These are phyloP conservation scores for Luzula sylvatica DNA, from an alignment of 176 grass and related monocot genomes.

Conservation along the genomic window DNA sequence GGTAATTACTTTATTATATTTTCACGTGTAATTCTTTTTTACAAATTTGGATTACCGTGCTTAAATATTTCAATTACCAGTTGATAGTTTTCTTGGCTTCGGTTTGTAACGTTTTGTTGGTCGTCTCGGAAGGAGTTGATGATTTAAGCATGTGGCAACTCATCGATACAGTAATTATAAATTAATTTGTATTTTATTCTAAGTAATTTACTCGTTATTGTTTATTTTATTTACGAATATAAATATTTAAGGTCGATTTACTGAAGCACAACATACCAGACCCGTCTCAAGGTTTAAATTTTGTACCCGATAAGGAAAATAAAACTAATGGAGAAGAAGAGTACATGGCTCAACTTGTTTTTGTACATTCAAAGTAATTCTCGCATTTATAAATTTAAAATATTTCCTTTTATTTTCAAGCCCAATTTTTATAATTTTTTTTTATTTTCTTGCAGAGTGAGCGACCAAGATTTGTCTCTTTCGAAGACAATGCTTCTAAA, in stretches of 20 bases:
- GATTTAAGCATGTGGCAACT: slow-evolving; percentile 80
- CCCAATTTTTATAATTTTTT: background rate
- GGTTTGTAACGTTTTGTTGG: slow-evolving; percentile 81
- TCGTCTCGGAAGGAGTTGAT: slow-evolving; percentile 66
- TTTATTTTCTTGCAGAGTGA: slow-evolving; percentile 27
- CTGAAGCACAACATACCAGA: slow-evolving; percentile 86
- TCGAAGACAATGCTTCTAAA: slow-evolving; percentile 33
- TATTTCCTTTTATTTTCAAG: background rate
- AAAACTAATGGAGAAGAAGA: slow-evolving; percentile 48
- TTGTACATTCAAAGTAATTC: slow-evolving; percentile 79
- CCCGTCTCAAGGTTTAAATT: slow-evolving; percentile 42
- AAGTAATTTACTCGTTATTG: background rate
- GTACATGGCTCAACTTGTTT: slow-evolving; percentile 70
- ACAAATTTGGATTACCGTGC: background rate
- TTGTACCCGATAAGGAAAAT: slow-evolving; percentile 62
- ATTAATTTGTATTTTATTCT: background rate
- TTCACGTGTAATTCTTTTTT: background rate
- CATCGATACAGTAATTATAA: slow-evolving; percentile 63
- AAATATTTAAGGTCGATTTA: slow-evolving; percentile 60
- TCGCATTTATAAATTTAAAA: background rate
- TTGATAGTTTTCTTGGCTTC: slow-evolving; percentile 91
- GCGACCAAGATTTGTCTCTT: slow-evolving; percentile 47
- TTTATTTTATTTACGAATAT: background rate
- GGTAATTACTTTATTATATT: slow-evolving; percentile 33
- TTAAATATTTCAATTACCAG: slow-evolving; percentile 43